These are phyloP conservation scores for Houttuynia cordata DNA, from an alignment of 164 flowering plant genomes.

Conservation along the genomic window DNA sequence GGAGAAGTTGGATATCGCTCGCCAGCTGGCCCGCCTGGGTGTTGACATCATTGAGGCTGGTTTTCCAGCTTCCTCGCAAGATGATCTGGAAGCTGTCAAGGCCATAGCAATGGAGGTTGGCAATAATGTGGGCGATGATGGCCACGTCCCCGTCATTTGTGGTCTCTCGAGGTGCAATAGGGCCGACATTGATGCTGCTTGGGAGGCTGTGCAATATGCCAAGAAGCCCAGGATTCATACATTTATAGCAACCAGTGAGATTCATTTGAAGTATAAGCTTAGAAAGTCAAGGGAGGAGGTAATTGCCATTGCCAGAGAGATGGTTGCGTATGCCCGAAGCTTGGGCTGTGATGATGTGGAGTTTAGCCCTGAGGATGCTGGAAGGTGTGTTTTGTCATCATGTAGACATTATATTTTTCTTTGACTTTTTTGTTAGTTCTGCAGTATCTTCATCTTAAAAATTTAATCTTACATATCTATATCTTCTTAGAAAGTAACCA, in stretches of 20 bases:
- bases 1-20: constrained; percentile 85
- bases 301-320: constrained; percentile 57
- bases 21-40: constrained; percentile 77
- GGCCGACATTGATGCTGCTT: constrained; percentile 65
- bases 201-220: constrained; percentile 88
- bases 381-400: constrained; percentile 37
- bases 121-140: constrained; percentile 37
- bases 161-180: constrained; percentile 81
- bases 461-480: no score
- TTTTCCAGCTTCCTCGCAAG: constrained; percentile 78
- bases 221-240: constrained; percentile 78
- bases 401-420: not conserved
- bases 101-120: constrained; percentile 71
- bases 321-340: constrained; percentile 78
- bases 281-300: constrained; percentile 72
- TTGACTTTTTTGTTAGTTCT: no score
- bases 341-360: constrained; percentile 91
- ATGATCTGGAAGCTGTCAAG: constrained; percentile 75
- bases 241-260: constrained; percentile 88
- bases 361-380: constrained; percentile 98
- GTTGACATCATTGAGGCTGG: constrained; percentile 98
- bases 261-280: constrained; percentile 81
- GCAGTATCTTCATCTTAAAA: no score
- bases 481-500: no score
- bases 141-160: constrained; percentile 85